Conservation (phyloP, 192 early-diverging fungal species). For the Linnemannia schmuckeri region DNA sequence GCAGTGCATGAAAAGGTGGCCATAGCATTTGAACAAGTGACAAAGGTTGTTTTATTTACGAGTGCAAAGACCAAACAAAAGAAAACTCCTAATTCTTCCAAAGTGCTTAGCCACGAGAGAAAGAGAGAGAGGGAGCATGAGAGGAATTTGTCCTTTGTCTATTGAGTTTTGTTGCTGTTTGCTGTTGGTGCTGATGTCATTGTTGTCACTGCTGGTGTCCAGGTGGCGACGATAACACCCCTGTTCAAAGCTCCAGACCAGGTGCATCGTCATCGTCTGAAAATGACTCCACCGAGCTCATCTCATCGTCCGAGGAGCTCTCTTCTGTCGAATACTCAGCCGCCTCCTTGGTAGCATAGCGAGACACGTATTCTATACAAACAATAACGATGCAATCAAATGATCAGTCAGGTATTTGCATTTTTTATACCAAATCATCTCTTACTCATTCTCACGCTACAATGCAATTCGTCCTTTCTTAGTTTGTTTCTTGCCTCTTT, state of each 20-base stretch:
- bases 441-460: neutral
- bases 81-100: neutral
- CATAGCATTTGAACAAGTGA: neutral
- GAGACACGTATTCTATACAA: slow-evolving; percentile 80
- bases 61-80: neutral
- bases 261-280: slow-evolving; percentile 86
- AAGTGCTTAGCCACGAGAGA: neutral
- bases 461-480: neutral
- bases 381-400: neutral
- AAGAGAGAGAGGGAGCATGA: neutral
- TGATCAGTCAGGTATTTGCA: neutral
- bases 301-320: slow-evolving; percentile 75
- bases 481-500: neutral
- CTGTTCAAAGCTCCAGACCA: slow-evolving; percentile 80
- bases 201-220: neutral
- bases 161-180: neutral
- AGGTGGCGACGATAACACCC: neutral
- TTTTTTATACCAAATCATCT: too few relatives aligned
- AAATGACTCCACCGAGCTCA: slow-evolving; percentile 86
- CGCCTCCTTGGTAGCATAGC: slow-evolving; percentile 89
- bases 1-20: neutral
- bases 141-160: neutral
- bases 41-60: neutral
- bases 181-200: neutral
- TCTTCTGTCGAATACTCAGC: slow-evolving; percentile 82